Conservation (phyloP, 2,329 filamentous ascomycete genomes). For the Pezicula carpinea region DNA sequence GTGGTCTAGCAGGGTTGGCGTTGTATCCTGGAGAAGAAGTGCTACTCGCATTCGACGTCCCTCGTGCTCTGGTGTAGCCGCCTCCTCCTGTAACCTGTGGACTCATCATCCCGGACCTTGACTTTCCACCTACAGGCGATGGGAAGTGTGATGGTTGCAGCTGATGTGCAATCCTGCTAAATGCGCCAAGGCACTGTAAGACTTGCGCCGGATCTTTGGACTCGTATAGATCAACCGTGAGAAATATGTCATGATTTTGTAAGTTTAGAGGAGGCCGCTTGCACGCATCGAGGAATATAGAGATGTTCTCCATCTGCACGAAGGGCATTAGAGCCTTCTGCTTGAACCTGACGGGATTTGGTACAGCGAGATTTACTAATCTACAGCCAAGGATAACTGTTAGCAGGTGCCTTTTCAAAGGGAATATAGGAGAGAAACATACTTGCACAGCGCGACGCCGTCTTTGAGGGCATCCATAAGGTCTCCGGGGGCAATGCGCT, state of each 20-base stretch:
- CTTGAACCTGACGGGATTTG: constrained; percentile 83
- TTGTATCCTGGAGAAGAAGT: constrained; percentile 39
- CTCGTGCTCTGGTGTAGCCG: constrained; percentile 39
- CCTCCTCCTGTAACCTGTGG: constrained; percentile 57
- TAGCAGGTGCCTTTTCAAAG: not conserved
- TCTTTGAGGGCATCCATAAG: constrained; percentile 84
- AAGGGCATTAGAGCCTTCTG: constrained; percentile 85
- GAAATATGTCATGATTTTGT: constrained; percentile 89
- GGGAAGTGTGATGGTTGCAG: constrained; percentile 72
- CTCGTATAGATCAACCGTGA: constrained; percentile 95
- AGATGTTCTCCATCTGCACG: constrained; percentile 99
- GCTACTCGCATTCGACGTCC: constrained; percentile 54
- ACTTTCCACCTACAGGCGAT: constrained; percentile 68
- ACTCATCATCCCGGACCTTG: constrained; percentile 52
- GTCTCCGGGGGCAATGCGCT: constrained; percentile 67
- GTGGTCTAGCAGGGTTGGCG: constrained; percentile 34
- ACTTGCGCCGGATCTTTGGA: constrained; percentile 95
- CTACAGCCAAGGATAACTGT: constrained; percentile 30
- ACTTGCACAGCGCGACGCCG: constrained; percentile 91
- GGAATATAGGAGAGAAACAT: constrained; percentile 29
- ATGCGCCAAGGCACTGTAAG: constrained; percentile 84
- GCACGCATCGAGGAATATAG: constrained; percentile 87
- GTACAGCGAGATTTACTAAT: constrained; percentile 74
- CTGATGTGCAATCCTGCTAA: constrained; percentile 78
- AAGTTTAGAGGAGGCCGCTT: constrained; percentile 80